Evolutionary conservation across 352 stramenopile species (phyloP).

Genomic region (Phytophthora podocarpi): DNA sequence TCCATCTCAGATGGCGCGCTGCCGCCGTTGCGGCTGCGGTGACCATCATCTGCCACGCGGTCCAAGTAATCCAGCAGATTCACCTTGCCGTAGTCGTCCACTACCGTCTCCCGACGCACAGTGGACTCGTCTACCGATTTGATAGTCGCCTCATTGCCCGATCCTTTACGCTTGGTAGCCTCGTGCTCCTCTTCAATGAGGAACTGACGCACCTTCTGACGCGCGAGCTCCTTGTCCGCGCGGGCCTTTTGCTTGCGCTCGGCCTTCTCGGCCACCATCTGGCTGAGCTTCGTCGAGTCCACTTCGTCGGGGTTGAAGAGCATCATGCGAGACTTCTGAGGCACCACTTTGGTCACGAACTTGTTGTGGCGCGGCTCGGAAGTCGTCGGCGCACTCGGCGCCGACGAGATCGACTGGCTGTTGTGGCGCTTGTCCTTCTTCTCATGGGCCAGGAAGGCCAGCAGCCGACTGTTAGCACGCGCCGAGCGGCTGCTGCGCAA

Average conservation of each 20-base stretch:
- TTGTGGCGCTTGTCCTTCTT: constrained; percentile 49
- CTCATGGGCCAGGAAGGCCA: constrained; percentile 66
- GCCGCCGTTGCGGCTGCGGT: constrained; percentile 27
- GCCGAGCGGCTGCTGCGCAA: constrained; percentile 22
- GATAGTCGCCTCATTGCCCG: constrained; percentile 38
- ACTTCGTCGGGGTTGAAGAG: constrained; percentile 63
- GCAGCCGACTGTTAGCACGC: constrained; percentile 56
- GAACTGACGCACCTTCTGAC: constrained; percentile 53
- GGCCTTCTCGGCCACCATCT: constrained; percentile 47
- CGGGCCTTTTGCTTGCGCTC: constrained; percentile 52
- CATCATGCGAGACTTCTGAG: constrained; percentile 55
- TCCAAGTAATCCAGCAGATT: constrained; percentile 57
- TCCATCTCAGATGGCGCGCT: constrained; percentile 29
- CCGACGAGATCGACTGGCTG: constrained; percentile 41
- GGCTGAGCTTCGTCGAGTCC: constrained; percentile 41
- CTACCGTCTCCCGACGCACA: constrained; percentile 50
- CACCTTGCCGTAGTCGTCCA: constrained; percentile 58
- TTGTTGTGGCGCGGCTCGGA: constrained; percentile 50
- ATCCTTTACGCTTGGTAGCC: constrained; percentile 12
- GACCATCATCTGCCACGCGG: constrained; percentile 35
- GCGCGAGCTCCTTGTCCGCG: constrained; percentile 47
- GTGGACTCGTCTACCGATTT: constrained; percentile 59
- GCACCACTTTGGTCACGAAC: constrained; percentile 63
- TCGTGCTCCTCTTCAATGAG: constrained; percentile 46
- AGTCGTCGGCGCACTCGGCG: constrained; percentile 20